Evolutionary conservation across 306 rosid genomes (phyloP).

Genomic region (Dalbergia cultrata): DNA sequence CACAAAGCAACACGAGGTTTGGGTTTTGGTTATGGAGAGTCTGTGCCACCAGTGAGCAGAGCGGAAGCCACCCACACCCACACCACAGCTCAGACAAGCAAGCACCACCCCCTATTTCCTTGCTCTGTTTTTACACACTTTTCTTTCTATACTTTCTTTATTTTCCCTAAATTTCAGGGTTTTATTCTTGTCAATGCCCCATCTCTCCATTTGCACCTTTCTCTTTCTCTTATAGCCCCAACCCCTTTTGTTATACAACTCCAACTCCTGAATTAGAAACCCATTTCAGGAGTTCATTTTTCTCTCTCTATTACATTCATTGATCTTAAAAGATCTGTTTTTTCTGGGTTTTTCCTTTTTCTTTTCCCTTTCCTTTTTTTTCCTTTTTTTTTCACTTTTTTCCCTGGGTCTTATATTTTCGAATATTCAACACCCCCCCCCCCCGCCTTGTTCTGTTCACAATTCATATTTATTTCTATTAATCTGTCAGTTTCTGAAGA

Average conservation of each 20-base stretch:
- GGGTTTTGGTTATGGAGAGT: too few species aligned
- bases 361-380: not conserved
- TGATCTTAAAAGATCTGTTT: constrained; percentile 46
- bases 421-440: constrained; percentile 19
- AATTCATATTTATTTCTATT: constrained; percentile 3
- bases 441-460: not conserved
- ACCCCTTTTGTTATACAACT: constrained; percentile 45
- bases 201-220: not conserved
- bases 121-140: constrained; percentile 44
- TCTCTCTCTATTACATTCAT: constrained; percentile 31
- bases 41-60: not conserved
- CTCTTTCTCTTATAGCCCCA: constrained; percentile 13
- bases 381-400: not conserved
- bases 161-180: constrained; percentile 43
- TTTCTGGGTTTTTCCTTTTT: constrained; percentile 22
- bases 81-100: constrained; percentile 3
- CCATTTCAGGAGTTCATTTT: constrained; percentile 47
- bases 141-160: constrained; percentile 21
- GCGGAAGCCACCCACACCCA: constrained; percentile 3
- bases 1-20: too few species aligned
- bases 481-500: constrained; percentile 34
- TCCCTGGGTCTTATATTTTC: constrained; percentile 34
- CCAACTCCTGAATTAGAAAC: constrained; percentile 34
- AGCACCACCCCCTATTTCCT: constrained; percentile 46
- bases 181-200: constrained; percentile 9